Evolutionary conservation across 768 basidiomycete species (phyloP).

Genomic region (Termitomyces eurrhizus): DNA sequence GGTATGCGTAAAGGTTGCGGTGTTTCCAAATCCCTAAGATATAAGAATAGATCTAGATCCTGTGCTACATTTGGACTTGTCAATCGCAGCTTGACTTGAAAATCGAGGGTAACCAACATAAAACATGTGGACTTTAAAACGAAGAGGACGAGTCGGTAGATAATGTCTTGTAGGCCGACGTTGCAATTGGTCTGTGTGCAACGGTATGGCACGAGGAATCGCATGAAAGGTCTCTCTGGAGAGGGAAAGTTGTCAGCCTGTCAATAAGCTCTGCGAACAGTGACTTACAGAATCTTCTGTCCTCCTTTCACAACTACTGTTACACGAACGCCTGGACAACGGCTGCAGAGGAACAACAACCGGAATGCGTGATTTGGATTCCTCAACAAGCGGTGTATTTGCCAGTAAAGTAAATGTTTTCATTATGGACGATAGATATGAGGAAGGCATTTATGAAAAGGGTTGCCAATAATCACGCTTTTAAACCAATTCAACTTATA

Average conservation of each 20-base stretch:
- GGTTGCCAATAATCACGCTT: not conserved
- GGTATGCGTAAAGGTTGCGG: not conserved
- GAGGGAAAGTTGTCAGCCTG: not conserved
- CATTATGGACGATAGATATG: constrained; percentile 19
- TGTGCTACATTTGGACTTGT: too few species aligned
- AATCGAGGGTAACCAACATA: not conserved
- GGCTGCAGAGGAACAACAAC: constrained; percentile 23
- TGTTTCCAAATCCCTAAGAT: too few species aligned
- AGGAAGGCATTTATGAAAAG: constrained; percentile 12
- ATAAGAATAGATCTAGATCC: too few species aligned
- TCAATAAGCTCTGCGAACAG: not conserved
- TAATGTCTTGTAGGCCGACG: not conserved
- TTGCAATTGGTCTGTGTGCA: not conserved
- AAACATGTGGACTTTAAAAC: not conserved
- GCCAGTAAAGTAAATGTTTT: constrained; percentile 29
- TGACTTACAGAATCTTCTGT: constrained; percentile 5
- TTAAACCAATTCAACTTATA: too few species aligned
- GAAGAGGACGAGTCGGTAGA: constrained; percentile 4
- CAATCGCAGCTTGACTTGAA: not conserved
- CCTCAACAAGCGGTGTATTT: constrained; percentile 33
- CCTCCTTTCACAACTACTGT: not conserved
- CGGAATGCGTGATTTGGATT: constrained; percentile 11
- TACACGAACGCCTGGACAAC: constrained; percentile 7
- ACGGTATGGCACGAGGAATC: not conserved
- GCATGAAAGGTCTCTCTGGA: not conserved